Evolutionary conservation across 257 asterid species (phyloP).

Genomic region (Buddleja alternifolia): DNA sequence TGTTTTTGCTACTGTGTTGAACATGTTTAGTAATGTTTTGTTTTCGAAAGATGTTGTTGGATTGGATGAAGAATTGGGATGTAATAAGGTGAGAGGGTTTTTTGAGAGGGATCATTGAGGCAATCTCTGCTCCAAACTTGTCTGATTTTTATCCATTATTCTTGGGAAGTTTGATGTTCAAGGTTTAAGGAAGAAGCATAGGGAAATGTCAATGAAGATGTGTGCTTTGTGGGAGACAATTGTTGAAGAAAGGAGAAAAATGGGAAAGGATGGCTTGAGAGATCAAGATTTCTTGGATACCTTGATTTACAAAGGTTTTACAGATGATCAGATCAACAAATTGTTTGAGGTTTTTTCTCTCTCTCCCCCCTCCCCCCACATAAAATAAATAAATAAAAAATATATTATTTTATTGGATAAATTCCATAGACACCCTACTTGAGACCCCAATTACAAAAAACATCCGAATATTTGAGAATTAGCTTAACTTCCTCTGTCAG

Average conservation of each 20-base stretch:
- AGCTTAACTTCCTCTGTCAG: too few relatives aligned
- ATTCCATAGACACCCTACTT: too few relatives aligned
- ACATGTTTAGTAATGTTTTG: constrained; percentile 38
- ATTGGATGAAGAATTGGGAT: constrained; percentile 30
- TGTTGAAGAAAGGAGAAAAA: constrained; percentile 37
- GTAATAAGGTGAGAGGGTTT: constrained; percentile 27
- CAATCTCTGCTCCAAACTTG: constrained; percentile 31
- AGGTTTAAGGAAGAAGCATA: constrained; percentile 38
- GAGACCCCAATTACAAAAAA: too few relatives aligned
- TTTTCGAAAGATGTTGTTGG: constrained; percentile 38
- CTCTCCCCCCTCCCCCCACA: neutral
- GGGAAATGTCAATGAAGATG: neutral
- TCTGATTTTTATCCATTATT: constrained; percentile 49
- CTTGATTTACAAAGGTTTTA: constrained; percentile 31
- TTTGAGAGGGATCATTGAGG: constrained; percentile 29
- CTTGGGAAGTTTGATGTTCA: constrained; percentile 44
- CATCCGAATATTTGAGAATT: too few relatives aligned
- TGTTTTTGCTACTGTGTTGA: constrained; percentile 41
- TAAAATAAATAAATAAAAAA: too few relatives aligned
- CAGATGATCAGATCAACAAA: constrained; percentile 42
- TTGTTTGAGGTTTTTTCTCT: constrained; percentile 36
- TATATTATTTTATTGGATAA: too few relatives aligned
- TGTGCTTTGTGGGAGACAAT: constrained; percentile 41
- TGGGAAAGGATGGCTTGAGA: neutral
- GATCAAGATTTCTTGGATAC: constrained; percentile 39